Conservation (phyloP, 768 basidiomycete species). For the Russula sp. region DNA sequence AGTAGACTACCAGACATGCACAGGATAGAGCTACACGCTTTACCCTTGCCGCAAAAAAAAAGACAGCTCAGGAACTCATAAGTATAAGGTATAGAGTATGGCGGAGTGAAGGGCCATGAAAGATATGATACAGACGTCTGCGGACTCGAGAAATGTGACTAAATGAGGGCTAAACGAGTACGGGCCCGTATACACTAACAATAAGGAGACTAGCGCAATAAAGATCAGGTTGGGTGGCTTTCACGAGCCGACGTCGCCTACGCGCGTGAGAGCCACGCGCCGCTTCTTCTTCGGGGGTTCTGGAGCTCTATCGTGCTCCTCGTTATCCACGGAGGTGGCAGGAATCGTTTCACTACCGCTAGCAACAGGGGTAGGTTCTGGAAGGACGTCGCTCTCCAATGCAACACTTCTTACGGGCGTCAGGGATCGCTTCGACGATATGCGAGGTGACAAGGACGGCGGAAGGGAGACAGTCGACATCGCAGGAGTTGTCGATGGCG, state of each 20-base stretch:
- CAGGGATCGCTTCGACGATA: slow-evolving; percentile 26
- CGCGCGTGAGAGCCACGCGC: slow-evolving; percentile 65
- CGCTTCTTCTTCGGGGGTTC: slow-evolving; percentile 85
- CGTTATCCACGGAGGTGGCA: slow-evolving; percentile 3
- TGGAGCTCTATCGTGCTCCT: slow-evolving; percentile 27
- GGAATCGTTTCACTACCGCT: slow-evolving; percentile 2
- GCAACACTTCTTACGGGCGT: slow-evolving; percentile 28
- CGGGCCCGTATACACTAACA: neutral
- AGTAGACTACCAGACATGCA: slow-evolving; percentile 9
- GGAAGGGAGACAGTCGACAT: slow-evolving; percentile 25
- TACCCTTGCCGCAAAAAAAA: neutral
- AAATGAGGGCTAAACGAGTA: slow-evolving; percentile 10
- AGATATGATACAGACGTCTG: slow-evolving; percentile 14
- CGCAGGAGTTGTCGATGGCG: slow-evolving; percentile 36
- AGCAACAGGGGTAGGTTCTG: slow-evolving; percentile 25
- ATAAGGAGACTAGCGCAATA: neutral
- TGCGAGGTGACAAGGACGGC: slow-evolving; percentile 19
- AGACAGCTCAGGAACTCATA: slow-evolving; percentile 4
- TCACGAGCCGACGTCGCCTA: slow-evolving; percentile 42
- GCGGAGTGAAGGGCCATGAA: neutral
- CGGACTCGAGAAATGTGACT: slow-evolving; percentile 4
- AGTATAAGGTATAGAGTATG: slow-evolving; percentile 20
- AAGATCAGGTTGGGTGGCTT: neutral
- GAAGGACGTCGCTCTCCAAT: slow-evolving; percentile 6
- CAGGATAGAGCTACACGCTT: slow-evolving; percentile 4